A percentile compares a stretch with the other conserved stretches of the same genome.
Evolutionary conservation across 2,329 filamentous ascomycete species (phyloP).

Genomic region (Monilinia aucupariae): DNA sequence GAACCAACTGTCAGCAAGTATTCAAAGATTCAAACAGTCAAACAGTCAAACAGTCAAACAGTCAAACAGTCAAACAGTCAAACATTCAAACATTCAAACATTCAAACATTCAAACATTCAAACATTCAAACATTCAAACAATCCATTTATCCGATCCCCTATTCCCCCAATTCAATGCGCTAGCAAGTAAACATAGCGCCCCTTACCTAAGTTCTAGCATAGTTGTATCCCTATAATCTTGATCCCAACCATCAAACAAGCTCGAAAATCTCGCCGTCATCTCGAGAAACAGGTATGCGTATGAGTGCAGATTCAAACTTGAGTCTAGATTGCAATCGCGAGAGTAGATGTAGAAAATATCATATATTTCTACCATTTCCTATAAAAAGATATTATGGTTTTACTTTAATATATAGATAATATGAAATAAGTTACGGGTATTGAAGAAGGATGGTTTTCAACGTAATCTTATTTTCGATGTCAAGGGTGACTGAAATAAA

Average conservation of each 20-base stretch:
- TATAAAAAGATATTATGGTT: too few relatives aligned
- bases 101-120: neutral
- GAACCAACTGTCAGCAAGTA: neutral
- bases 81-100: neutral
- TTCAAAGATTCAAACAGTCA: neutral
- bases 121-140: neutral
- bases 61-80: too few relatives aligned
- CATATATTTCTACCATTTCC: too few relatives aligned
- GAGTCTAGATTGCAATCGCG: neutral
- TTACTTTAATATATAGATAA: too few relatives aligned
- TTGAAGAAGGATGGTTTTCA: too few relatives aligned
- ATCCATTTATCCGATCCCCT: neutral
- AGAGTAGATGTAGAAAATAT: too few relatives aligned
- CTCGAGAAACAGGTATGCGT: neutral
- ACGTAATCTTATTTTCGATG: too few relatives aligned
- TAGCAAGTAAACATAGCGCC: neutral
- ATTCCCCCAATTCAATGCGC: neutral
- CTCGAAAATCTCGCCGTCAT: constrained; percentile 16
- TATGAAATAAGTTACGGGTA: too few relatives aligned
- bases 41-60: too few relatives aligned
- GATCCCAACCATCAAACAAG: constrained; percentile 18
- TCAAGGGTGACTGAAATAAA: too few relatives aligned
- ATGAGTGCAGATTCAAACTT: neutral
- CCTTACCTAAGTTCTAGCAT: constrained; percentile 15
- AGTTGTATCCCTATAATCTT: constrained; percentile 8